Conservation (phyloP, 768 basidiomycete genomes). For the Termitomyces sp. region DNA sequence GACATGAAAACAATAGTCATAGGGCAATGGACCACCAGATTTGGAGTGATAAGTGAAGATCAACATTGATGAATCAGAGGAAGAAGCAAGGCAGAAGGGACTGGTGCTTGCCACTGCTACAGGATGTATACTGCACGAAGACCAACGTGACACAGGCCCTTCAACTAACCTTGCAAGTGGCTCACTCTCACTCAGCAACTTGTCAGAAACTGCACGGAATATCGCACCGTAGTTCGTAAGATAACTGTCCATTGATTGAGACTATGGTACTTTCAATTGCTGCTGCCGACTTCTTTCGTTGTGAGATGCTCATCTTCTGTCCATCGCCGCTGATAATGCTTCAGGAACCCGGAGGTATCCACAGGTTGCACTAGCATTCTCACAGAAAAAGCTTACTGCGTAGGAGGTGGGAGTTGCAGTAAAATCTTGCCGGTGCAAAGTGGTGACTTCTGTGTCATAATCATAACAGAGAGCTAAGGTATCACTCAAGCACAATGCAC, state of each 20-base stretch:
- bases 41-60: too few species aligned
- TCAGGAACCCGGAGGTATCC: neutral
- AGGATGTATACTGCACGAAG: neutral
- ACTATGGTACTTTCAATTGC: neutral
- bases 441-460: neutral
- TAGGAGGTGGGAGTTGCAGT: slow-evolving; percentile 4
- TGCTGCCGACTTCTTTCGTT: neutral
- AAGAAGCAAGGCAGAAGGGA: too few species aligned
- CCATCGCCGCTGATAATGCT: neutral
- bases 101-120: too few species aligned
- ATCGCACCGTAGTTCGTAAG: too few species aligned
- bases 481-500: neutral
- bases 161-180: neutral
- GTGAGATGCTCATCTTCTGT: neutral
- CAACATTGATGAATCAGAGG: too few species aligned
- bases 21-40: too few species aligned
- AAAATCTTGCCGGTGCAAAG: slow-evolving; percentile 3
- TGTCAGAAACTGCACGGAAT: neutral
- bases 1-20: too few species aligned
- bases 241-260: slow-evolving; percentile 1
- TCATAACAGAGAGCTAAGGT: slow-evolving; percentile 1
- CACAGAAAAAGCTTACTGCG: neutral
- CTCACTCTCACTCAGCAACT: neutral
- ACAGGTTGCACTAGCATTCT: neutral
- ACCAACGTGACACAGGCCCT: neutral